Base-by-base conservation (phyloP, 2,329 filamentous ascomycete genomes). In the Aspergillus ustus region DNA sequence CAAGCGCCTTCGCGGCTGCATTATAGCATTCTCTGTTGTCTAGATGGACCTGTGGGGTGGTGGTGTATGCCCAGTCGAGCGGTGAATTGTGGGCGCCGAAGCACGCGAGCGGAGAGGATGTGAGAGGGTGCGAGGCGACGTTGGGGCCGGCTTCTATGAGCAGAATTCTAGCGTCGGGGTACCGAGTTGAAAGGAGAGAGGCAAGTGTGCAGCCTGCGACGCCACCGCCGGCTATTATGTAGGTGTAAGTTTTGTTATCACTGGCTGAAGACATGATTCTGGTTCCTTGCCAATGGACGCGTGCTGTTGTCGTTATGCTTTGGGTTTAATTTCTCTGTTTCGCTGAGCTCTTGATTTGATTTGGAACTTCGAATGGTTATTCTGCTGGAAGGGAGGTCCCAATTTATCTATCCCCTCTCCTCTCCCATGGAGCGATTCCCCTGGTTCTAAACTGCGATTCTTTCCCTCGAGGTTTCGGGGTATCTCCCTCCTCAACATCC, bases 1-100 rank as follows among this genome's bases (percentile, higher is more conserved):
- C 76, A 4, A 83, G 70, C 2, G 73, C 77, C 56, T 80, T 82
- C 1, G 74, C 71, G 1, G 67, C 73, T 19, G 66, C 67, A 19
- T 74, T 74, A 46, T 72, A 74, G 44, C 64, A 65, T 20, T 60
- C 60, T 1, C 67, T 60, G 13, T 66, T 63, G 57, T 73, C 59
- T 0, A 76, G 61, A 57, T 76, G 66, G 2, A 59, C 58, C 54
- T 77, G 75, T 2, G 73, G 73, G 0, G 68, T 66, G 1, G 74
- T 75, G 0, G 69, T 55, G 60, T 74, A 73, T 19, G 71, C 73
- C 65, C 67, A 76, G 50, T 77, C 75, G 0, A 76, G 61, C 2
- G 70, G 67, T 1, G 71, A 72, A 52, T 65, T 56, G 59, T 72
- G 65, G 5, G 76, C 57, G 4, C 53, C 29, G n/a, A 67, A 59